These are phyloP conservation scores for Chlamydomonas sp. DNA, from an alignment of 139 green algal genomes.

Conservation along the genomic window DNA sequence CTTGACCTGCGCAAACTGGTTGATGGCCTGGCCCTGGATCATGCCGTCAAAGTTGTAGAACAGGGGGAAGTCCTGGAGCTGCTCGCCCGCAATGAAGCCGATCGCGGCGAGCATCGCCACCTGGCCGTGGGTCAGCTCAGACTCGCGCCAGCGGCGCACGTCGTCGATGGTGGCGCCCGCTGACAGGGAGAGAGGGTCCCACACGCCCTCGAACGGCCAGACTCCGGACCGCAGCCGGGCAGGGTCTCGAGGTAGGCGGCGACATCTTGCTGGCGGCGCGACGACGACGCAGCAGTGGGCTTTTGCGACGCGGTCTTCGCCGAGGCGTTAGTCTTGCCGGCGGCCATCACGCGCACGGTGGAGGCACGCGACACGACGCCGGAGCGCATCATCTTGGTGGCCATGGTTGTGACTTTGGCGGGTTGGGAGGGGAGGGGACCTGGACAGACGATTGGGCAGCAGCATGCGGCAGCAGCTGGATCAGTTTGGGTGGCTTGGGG, in stretches of 20 bases:
- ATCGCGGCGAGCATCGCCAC: conserved; percentile 66
- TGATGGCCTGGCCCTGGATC: conserved; percentile 54
- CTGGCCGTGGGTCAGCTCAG: conserved; percentile 66
- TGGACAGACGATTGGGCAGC: too few relatives aligned
- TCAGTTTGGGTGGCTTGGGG: too few relatives aligned
- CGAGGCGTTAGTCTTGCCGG: too few relatives aligned
- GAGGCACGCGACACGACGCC: too few relatives aligned
- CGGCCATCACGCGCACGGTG: too few relatives aligned
- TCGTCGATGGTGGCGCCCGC: conserved; percentile 26
- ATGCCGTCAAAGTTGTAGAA: conserved; percentile 53
- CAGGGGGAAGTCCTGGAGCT: conserved; percentile 44
- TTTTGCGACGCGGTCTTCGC: too few relatives aligned
- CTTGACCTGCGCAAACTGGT: conserved; percentile 71
- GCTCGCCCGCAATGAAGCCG: conserved; percentile 64
- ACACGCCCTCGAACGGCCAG: conserved; percentile 8
- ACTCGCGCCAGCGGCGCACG: conserved; percentile 52
- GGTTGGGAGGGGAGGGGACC: too few relatives aligned
- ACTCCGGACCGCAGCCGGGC: conserved; percentile 2
- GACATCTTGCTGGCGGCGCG: too few relatives aligned
- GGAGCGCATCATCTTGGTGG: too few relatives aligned
- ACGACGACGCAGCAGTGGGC: too few relatives aligned
- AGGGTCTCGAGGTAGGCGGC: conserved; percentile 11
- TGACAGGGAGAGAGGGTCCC: conserved; percentile 9
- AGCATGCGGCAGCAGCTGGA: too few relatives aligned
- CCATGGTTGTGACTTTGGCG: too few relatives aligned